These are phyloP conservation scores for Chlorella ohadii DNA, from an alignment of 139 green algal species.

Conservation along the genomic window DNA sequence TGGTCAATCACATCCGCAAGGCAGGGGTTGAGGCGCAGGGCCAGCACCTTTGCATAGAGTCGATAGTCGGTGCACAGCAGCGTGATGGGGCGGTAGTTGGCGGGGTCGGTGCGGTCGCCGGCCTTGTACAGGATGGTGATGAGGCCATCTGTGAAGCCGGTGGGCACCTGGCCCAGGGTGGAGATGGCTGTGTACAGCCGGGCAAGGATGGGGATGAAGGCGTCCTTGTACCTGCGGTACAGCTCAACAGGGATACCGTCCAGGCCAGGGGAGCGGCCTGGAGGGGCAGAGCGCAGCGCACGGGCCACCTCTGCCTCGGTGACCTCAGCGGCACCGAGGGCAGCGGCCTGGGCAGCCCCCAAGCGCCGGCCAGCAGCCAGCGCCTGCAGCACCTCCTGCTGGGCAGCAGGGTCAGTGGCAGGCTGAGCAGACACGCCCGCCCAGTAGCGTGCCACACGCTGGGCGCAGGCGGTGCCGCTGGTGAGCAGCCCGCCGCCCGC, in stretches of 20 bases:
- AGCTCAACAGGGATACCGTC: constrained; percentile 9
- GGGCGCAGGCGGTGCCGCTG: not conserved
- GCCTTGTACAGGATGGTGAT: no score
- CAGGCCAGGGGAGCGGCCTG: not conserved
- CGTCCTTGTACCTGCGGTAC: no score
- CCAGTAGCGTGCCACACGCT: not conserved
- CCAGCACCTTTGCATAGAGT: no score
- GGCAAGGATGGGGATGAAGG: no score
- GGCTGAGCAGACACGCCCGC: not conserved
- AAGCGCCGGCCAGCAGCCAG: not conserved
- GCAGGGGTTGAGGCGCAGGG: no score
- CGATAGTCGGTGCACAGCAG: no score
- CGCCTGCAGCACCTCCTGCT: constrained; percentile 1
- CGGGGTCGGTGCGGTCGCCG: no score
- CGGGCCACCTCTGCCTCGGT: not conserved
- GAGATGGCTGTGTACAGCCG: no score
- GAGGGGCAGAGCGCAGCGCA: not conserved
- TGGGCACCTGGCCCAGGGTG: no score
- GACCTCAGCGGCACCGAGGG: not conserved
- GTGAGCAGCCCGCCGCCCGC: not conserved
- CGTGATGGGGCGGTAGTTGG: no score
- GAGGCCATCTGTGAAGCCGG: no score
- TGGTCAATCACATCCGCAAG: no score
- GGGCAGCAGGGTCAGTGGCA: not conserved
- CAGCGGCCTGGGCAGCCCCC: not conserved